Conservation (phyloP, 2,329 filamentous ascomycete genomes). For the Colletotrichum musicola region DNA sequence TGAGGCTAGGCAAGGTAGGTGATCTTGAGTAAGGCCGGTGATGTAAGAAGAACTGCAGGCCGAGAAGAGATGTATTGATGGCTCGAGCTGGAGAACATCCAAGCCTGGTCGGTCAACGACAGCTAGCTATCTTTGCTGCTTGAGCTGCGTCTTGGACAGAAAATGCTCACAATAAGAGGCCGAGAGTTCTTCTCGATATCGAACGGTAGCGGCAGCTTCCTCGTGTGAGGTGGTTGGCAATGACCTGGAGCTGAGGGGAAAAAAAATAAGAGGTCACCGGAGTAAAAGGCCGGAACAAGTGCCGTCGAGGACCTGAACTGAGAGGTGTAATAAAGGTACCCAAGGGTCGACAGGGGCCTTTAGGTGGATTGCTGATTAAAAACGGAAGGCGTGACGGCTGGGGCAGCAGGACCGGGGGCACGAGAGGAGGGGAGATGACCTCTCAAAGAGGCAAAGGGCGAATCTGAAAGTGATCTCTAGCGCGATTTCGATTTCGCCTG, state of each 20-base stretch:
- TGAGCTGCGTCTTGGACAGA: too few species aligned
- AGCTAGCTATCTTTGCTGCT: not conserved
- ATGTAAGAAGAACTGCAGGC: slow-evolving; percentile 5
- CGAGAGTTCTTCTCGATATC: not conserved
- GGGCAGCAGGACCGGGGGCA: slow-evolving; percentile 24
- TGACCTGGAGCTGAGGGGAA: not conserved
- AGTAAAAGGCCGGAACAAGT: not conserved
- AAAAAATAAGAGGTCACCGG: not conserved
- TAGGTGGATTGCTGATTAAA: slow-evolving; percentile 22
- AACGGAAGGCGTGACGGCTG: slow-evolving; percentile 32
- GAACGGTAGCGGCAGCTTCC: not conserved
- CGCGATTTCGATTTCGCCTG: slow-evolving; percentile 9
- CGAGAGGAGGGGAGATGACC: slow-evolving; percentile 17
- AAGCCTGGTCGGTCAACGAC: not conserved
- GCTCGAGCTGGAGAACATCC: not conserved
- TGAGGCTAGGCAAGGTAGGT: slow-evolving; percentile 11
- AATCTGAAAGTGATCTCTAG: slow-evolving; percentile 35
- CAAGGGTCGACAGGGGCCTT: slow-evolving; percentile 8
- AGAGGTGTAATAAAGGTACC: slow-evolving; percentile 22
- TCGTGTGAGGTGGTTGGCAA: not conserved
- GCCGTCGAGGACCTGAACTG: slow-evolving; percentile 21
- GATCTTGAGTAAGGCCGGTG: slow-evolving; percentile 1
- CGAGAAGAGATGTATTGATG: not conserved
- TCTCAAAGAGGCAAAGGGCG: slow-evolving; percentile 29
- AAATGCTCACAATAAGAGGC: too few species aligned